phyloP scores from a whole-genome alignment of 768 basidiomycete genomes.

The Naganishia antarctica region DNA sequence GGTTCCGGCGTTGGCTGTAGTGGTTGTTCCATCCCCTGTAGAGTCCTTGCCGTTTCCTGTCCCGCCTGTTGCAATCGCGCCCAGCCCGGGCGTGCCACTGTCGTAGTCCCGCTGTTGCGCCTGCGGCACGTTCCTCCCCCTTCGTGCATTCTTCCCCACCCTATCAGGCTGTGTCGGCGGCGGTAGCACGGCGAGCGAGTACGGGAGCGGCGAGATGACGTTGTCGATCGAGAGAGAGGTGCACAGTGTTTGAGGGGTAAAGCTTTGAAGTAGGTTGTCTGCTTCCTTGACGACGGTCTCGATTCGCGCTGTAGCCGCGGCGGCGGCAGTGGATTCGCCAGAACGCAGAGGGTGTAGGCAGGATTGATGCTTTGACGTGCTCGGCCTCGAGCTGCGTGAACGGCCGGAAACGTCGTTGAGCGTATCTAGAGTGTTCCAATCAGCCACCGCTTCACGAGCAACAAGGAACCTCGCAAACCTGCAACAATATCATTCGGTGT shows the following conservation, averaged over 20 bases:
- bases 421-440: conserved; percentile 11
- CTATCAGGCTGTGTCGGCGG: conserved; percentile 26
- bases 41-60: neutral
- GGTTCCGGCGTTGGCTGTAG: too few relatives aligned
- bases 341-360: neutral
- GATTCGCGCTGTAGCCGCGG: neutral
- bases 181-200: conserved; percentile 38
- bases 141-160: conserved; percentile 24
- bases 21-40: neutral
- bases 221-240: conserved; percentile 39
- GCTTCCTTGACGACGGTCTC: conserved; percentile 17
- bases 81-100: conserved; percentile 1
- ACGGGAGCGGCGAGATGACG: conserved; percentile 41
- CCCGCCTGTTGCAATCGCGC: conserved; percentile 4
- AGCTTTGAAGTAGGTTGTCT: conserved; percentile 26
- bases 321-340: neutral
- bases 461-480: conserved; percentile 44
- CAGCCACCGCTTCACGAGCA: too few relatives aligned
- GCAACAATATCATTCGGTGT: conserved; percentile 49
- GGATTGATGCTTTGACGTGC: neutral
- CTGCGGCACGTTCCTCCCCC: conserved; percentile 15
- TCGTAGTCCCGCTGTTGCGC: neutral
- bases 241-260: neutral
- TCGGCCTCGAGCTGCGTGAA: neutral
- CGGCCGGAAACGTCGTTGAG: conserved; percentile 4